Conservation (phyloP, 2,329 filamentous ascomycete species). For the Sclerotinia minor region DNA sequence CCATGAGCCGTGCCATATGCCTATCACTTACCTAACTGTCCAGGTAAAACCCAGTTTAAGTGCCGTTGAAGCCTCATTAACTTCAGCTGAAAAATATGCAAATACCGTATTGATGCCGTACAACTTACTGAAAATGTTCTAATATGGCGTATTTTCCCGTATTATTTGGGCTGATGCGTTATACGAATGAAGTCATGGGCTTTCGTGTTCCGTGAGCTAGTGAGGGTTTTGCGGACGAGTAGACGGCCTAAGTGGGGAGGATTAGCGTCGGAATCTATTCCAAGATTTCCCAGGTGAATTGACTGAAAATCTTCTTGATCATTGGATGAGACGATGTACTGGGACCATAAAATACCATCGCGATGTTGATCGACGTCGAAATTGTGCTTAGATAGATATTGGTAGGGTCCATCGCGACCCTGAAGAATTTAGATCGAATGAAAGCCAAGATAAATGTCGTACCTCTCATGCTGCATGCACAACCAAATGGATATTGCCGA, state of each 20-base stretch:
- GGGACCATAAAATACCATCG: not conserved
- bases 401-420: not conserved
- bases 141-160: not conserved
- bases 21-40: not conserved
- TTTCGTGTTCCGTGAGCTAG: conserved; percentile 10
- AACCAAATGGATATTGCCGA: not conserved
- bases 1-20: not conserved
- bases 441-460: not conserved
- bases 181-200: conserved; percentile 11
- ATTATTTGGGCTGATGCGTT: not conserved
- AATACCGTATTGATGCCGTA: conserved; percentile 11
- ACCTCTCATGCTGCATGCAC: conserved; percentile 7
- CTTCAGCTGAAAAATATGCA: not conserved
- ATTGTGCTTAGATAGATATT: not conserved
- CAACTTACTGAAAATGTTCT: not conserved
- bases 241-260: not conserved
- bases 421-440: not conserved
- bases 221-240: not conserved
- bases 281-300: not conserved
- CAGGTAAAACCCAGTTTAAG: not conserved
- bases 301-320: not conserved
- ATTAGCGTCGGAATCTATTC: not conserved
- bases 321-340: too few relatives aligned
- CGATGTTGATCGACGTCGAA: not conserved
- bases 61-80: not conserved